phyloP scores from a whole-genome alignment of 352 stramenopile species.

The Pythium dissotocum region DNA sequence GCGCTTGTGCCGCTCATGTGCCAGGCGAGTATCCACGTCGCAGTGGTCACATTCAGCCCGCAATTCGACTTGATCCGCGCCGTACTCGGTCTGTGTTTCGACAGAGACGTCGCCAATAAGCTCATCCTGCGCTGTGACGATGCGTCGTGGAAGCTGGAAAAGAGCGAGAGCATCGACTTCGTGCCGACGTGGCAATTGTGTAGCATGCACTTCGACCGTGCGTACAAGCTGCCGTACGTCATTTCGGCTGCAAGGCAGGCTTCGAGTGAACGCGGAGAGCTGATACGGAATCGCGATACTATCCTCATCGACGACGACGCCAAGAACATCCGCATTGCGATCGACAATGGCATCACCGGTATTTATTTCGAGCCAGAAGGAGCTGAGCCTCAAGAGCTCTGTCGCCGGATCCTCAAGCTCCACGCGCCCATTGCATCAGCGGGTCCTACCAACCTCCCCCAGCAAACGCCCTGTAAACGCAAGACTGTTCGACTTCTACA shows the following conservation, averaged over 20 bases:
- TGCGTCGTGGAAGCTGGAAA: conserved; percentile 52
- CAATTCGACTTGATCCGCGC: conserved; percentile 64
- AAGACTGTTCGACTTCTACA: conserved; percentile 25
- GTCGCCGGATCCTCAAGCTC: conserved; percentile 41
- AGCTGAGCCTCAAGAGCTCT: conserved; percentile 41
- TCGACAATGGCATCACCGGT: conserved; percentile 69
- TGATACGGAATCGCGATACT: conserved; percentile 62
- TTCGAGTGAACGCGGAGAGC: conserved; percentile 24
- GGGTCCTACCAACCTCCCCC: conserved; percentile 1
- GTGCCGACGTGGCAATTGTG: conserved; percentile 55
- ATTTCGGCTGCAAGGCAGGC: conserved; percentile 65
- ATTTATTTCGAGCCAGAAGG: conserved; percentile 69
- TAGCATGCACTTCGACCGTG: conserved; percentile 56
- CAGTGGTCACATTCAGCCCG: conserved; percentile 83
- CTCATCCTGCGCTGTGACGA: conserved; percentile 74
- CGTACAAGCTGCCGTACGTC: conserved; percentile 76
- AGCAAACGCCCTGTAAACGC: conserved; percentile 27
- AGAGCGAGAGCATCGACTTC: conserved; percentile 48
- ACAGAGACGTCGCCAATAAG: conserved; percentile 24
- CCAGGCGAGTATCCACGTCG: conserved; percentile 46
- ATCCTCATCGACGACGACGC: conserved; percentile 82
- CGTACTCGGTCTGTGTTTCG: conserved; percentile 62
- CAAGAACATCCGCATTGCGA: conserved; percentile 72
- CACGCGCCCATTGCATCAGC: conserved; percentile 15
- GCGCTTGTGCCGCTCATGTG: conserved; percentile 54